Evolutionary conservation across 2,329 filamentous ascomycete species (phyloP), one percentile per base, ranked within the genome.

Genomic region (Aureobasidium leucospermi): DNA sequence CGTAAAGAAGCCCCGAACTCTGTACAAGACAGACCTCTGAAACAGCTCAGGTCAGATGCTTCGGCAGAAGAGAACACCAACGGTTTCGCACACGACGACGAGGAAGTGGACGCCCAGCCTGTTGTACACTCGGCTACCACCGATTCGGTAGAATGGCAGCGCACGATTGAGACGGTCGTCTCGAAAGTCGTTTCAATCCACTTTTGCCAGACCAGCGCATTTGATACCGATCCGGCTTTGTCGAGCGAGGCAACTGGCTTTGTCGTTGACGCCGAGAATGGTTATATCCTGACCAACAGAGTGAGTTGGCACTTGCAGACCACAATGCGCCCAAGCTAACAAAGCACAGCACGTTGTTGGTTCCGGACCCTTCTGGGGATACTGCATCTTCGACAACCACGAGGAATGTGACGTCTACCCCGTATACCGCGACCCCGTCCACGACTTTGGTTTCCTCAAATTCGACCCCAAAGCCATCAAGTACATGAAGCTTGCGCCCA

Each of bases 331-430:
- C 23, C 8, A 34, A 34, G 49, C 47, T 57, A 28, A 43, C 32
- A 16, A 3, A 13, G 13, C 23, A 23, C 81, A 67, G 61, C 94
- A 99, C 76, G 94, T 99, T 34, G 94, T 97, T 43, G 91, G 94
- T 64, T 83, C 94, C 0, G 94, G 94, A 0, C 94, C 94, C 1
- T 99, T 99, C 75, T 97, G 93, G 88, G 94, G 94, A 49, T 96
- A 96, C 76, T 92, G 89, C 71, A 92, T 99, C 66, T 99, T 99
- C 73, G 95, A 99, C 74, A 99, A 99, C 71, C 94, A 99, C 74
- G 94, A 99, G 72, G 85, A 88, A 79, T 94, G 94, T 67, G 94
- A 99, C 72, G 93, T 95, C 49, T 90, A 91, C 70, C 94, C 94
- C 8, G 91, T 99, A 52, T 99, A 99, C 76, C 90, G 94, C 69